Evolutionary conservation across 2,329 filamentous ascomycete species (phyloP), one percentile per base, ranked within the genome.

Genomic region (Diaporthe ampelina): DNA sequence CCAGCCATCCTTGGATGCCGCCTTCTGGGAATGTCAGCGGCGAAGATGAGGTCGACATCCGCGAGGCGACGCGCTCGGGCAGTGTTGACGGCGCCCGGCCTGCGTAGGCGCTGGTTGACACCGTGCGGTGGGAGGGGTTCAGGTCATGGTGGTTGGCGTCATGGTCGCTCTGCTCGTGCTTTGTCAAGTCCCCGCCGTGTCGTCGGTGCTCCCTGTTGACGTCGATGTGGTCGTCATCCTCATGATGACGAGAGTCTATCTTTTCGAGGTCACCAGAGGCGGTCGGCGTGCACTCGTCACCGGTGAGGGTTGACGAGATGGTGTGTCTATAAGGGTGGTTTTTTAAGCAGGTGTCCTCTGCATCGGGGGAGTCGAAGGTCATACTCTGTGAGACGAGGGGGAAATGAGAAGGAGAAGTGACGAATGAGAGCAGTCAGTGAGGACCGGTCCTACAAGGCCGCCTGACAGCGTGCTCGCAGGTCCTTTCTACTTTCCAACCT

Each of bases 1-100:
- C 94, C 8, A 93, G 86, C 93, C 94, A 96, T 71, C 91, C 93
- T 79, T 88, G 82, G 7, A 89, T 81, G 7, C 94, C 94, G 43
- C 94, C 94, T 85, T 97, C 94, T 1, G 94, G 94, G 79, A 95
- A 95, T 24, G 85, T 85, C 29, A 78, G 48, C 29, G 61, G 57
- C 35, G 76, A 74, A 32, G 77, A 74, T 24, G 77, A 74, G 32
- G 58, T 70, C 17, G 75, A 75, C 75, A 75, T 75, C 11, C 74
- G 74, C 35, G 74, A 75, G 19, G 67, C 72, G 35, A 72, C 74
- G 21, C 72, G 68, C 72, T 74, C 72, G 26, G 74, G 74, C 21
- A 74, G 48, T 29, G 26, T 61, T 29, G 74, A 74, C 29, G 56
- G 40, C 6, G 65, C 35, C 29, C 70, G 59, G 4, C 45, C 50